Conservation (phyloP, 2,329 filamentous ascomycete species). For the Fusarium torreyae region DNA sequence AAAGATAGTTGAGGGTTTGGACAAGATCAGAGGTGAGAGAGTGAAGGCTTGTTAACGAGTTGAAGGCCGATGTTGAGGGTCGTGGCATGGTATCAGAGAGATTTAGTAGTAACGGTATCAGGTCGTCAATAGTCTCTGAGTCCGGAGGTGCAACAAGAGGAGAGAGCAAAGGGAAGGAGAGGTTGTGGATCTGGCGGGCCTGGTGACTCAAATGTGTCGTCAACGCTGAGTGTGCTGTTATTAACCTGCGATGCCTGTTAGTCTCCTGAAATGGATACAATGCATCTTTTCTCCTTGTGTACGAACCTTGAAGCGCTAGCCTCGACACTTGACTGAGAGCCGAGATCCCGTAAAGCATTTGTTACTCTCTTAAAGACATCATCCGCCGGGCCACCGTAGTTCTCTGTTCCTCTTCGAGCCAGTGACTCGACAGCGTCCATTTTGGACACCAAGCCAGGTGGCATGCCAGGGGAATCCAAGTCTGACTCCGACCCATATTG, state of each 20-base stretch:
- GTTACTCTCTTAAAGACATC: constrained; percentile 78
- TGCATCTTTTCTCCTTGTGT: not conserved
- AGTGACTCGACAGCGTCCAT: constrained; percentile 82
- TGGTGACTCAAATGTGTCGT: constrained; percentile 83
- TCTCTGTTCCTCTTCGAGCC: constrained; percentile 76
- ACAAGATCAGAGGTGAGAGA: constrained; percentile 80
- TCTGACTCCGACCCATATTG: constrained; percentile 83
- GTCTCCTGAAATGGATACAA: constrained; percentile 1
- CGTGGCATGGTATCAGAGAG: constrained; percentile 78
- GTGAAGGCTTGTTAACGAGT: constrained; percentile 78
- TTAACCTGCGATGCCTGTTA: constrained; percentile 68
- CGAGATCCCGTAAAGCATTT: constrained; percentile 78
- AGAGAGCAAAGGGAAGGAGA: constrained; percentile 79
- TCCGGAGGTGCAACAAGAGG: constrained; percentile 76
- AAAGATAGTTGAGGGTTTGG: constrained; percentile 86
- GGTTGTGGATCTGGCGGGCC: constrained; percentile 80
- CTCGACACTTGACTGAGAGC: constrained; percentile 80
- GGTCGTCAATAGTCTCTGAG: constrained; percentile 75
- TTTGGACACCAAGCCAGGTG: constrained; percentile 75
- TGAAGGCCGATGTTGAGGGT: constrained; percentile 73
- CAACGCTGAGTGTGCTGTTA: constrained; percentile 81
- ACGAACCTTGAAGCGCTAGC: constrained; percentile 77
- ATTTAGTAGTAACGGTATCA: constrained; percentile 77
- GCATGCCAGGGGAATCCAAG: constrained; percentile 77
- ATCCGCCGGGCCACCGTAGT: constrained; percentile 75